Percentiles rank a stretch among this genome's conserved stretches.
Conservation (phyloP, 2,329 filamentous ascomycete species). For the Chaetomium globosum region DNA sequence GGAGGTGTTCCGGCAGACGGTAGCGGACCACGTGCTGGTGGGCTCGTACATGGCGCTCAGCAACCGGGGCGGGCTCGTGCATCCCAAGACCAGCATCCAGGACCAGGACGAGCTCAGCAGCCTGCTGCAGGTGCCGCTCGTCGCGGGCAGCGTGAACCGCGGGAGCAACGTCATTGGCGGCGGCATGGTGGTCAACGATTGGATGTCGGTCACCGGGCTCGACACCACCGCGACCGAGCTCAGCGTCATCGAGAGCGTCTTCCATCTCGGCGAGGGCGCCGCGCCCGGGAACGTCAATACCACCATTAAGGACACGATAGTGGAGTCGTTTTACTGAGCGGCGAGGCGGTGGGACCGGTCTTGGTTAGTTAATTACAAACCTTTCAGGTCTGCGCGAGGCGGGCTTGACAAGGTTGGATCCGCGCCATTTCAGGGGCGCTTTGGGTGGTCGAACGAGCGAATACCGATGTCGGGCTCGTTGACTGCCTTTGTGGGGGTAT, state of each 20-base stretch:
- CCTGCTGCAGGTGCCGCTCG: constrained; percentile 90
- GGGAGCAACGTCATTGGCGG: constrained; percentile 94
- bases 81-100: constrained; percentile 94
- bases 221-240: constrained; percentile 97
- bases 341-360: background rate
- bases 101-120: constrained; percentile 97
- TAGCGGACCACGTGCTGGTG: constrained; percentile 95
- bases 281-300: constrained; percentile 78
- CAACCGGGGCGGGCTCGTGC: constrained; percentile 95
- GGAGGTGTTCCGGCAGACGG: constrained; percentile 89
- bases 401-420: background rate
- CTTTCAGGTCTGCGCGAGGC: background rate
- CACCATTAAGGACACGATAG: constrained; percentile 94
- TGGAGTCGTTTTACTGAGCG: constrained; percentile 93
- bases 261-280: constrained; percentile 85
- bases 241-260: constrained; percentile 94
- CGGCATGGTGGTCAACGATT: constrained; percentile 96
- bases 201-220: constrained; percentile 90
- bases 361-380: background rate
- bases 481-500: constrained; percentile 4
- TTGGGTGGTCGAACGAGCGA: background rate
- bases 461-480: background rate
- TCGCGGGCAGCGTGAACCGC: constrained; percentile 91
- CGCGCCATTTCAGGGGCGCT: constrained; percentile 1
- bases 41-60: constrained; percentile 95